Base-by-base conservation (phyloP, 2,329 filamentous ascomycete species). In the Chrysosporium queenslandicum region DNA sequence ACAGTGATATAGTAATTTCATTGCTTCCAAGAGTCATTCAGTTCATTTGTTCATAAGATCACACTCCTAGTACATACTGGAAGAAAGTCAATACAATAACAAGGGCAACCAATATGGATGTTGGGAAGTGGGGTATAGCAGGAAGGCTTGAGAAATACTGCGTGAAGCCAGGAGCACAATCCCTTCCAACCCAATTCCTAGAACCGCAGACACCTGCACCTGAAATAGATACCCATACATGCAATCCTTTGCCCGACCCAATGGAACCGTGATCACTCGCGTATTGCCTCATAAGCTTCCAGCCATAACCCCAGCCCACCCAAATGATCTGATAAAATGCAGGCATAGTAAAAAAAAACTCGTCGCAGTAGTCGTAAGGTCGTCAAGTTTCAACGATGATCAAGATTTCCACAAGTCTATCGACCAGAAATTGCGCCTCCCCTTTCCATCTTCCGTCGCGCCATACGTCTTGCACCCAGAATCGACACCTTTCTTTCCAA, bases 391-490 rank as follows among this genome's bases (percentile, higher is more conserved):
- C 56, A 18, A 72, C 63, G 50, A 68, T 64, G 54, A 73, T 57
- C n/a, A 69, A 59, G 29, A 56, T 60, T 53, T 71, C 71, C 21
- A 72, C 66, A 39, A 70, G 46, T 63, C 63, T 68, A 58, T 74
- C 67, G 2, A 67, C 63, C 20, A 71, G 52, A 34, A 56, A 60
- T 56, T 74, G 71, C 6, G 66, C 64, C 49, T 72, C 71, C 46
- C 64, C 60, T 47, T 64, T 71, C 71, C 70, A 73, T 52, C 59
- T 59, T n/a, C 59, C 71, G 57, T 63, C 64, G n/a, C 53, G 46
- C 67, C 68, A 73, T 23, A 68, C 60, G 54, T 69, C 66, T 41
- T 62, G 55, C 21, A 64, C 32, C 68, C 68, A 67, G 58, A 67
- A 67, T 48, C 55, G 56, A 64, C 62, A 65, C 21, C 58, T 53